Percentiles rank a stretch among this genome's conserved stretches.
Evolutionary conservation across 78 protist genomes (phyloP).

Genomic region (Planoprotostelium fungivorum): DNA sequence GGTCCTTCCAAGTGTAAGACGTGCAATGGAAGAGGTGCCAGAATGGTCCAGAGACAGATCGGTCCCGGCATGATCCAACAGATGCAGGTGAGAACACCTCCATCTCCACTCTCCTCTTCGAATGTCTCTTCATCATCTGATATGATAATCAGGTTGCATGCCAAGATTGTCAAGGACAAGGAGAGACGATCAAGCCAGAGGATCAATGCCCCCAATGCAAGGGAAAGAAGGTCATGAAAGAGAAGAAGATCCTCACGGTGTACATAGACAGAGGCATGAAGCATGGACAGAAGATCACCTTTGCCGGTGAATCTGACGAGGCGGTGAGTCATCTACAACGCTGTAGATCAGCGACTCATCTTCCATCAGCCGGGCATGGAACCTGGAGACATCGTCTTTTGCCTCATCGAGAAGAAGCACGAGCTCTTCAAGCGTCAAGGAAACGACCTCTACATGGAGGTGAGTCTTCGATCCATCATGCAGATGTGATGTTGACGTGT

Average conservation of each 20-base stretch:
- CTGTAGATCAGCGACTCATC: not conserved
- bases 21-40: conserved; percentile 84
- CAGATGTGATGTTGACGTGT: no score
- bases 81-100: conserved; percentile 15
- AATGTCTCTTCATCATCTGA: not conserved
- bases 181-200: conserved; percentile 71
- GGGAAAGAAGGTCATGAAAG: conserved; percentile 78
- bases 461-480: no score
- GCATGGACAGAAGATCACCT: conserved; percentile 80
- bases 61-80: conserved; percentile 93
- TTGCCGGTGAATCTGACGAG: conserved; percentile 90
- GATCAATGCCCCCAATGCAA: conserved; percentile 79
- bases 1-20: conserved; percentile 63
- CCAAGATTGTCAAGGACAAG: conserved; percentile 79
- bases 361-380: conserved; percentile 60
- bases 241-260: conserved; percentile 85
- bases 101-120: not conserved
- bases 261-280: conserved; percentile 91
- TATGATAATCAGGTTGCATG: conserved; percentile 41
- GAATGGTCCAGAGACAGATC: conserved; percentile 65
- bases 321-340: conserved; percentile 17
- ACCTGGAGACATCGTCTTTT: conserved; percentile 94
- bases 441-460: conserved; percentile 79
- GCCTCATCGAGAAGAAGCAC: conserved; percentile 85
- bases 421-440: conserved; percentile 83